Evolutionary conservation across 768 basidiomycete species (phyloP).

Genomic region (Trametes sanguinea): DNA sequence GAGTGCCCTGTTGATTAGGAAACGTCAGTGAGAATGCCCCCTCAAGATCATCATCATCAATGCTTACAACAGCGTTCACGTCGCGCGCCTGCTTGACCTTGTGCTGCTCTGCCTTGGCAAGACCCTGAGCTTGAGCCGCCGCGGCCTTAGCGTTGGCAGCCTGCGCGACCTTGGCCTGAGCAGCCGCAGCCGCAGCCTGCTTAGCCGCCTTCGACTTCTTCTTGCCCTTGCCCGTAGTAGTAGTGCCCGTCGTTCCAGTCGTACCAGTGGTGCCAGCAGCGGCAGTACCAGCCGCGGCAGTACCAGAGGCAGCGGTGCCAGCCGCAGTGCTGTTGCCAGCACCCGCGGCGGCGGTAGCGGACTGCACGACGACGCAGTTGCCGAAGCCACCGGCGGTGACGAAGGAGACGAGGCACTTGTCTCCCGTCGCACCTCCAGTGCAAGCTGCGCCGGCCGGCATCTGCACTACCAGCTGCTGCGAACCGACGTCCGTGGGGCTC

Average conservation of each 20-base stretch:
- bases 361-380: slow-evolving; percentile 52
- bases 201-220: slow-evolving; percentile 11
- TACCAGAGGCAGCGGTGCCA: background rate
- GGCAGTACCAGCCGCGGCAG: background rate
- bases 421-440: slow-evolving; percentile 45
- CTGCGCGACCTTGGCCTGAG: background rate
- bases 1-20: background rate
- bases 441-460: slow-evolving; percentile 54
- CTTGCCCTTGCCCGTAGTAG: slow-evolving; percentile 7
- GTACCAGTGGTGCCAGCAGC: background rate
- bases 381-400: slow-evolving; percentile 53
- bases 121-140: background rate
- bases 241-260: background rate
- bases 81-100: slow-evolving; percentile 8
- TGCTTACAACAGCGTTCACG: slow-evolving; percentile 5
- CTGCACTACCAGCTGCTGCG: slow-evolving; percentile 44
- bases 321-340: background rate
- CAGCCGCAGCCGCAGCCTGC: slow-evolving; percentile 18
- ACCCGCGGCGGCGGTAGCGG: slow-evolving; percentile 26
- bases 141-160: background rate
- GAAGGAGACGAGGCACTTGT: slow-evolving; percentile 55
- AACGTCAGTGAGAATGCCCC: no score
- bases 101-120: background rate
- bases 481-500: slow-evolving; percentile 41
- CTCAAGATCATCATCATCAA: no score